These are phyloP conservation scores for Rhynchosporium secalis DNA, from an alignment of 2,329 filamentous ascomycete species.

Conservation along the genomic window DNA sequence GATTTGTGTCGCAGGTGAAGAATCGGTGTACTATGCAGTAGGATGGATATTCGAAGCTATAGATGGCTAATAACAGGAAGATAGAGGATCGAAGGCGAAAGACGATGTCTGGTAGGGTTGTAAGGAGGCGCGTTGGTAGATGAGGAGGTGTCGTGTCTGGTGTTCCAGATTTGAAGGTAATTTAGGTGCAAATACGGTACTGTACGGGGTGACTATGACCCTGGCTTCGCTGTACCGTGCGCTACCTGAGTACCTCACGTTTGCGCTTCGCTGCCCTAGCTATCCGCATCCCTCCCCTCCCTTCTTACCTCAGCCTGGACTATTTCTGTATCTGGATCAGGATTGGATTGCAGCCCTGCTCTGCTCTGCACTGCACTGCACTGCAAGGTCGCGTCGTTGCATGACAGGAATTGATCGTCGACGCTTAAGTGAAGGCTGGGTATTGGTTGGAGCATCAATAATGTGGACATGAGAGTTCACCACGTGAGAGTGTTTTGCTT, in stretches of 20 bases:
- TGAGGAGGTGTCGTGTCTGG: background rate
- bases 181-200: background rate
- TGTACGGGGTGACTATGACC: background rate
- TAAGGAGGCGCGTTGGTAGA: conserved; percentile 3
- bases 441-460: background rate
- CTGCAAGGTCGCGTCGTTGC: conserved; percentile 29
- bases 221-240: no score
- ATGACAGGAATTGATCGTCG: conserved; percentile 20
- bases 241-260: no score
- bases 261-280: no score
- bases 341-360: conserved; percentile 7
- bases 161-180: background rate
- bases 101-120: background rate
- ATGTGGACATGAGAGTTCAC: conserved; percentile 1
- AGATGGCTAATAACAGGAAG: conserved; percentile 4
- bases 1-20: conserved; percentile 25
- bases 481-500: background rate
- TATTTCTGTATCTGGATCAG: conserved; percentile 4
- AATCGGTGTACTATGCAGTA: conserved; percentile 8
- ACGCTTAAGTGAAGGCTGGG: conserved; percentile 8
- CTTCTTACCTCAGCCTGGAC: background rate
- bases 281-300: background rate
- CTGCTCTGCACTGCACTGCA: conserved; percentile 8
- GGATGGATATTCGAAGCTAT: conserved; percentile 4
- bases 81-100: background rate